Evolutionary conservation across 176 grass and related monocot species (phyloP), one percentile per base, ranked within the genome.

Genomic region (Oryza meridionalis): DNA sequence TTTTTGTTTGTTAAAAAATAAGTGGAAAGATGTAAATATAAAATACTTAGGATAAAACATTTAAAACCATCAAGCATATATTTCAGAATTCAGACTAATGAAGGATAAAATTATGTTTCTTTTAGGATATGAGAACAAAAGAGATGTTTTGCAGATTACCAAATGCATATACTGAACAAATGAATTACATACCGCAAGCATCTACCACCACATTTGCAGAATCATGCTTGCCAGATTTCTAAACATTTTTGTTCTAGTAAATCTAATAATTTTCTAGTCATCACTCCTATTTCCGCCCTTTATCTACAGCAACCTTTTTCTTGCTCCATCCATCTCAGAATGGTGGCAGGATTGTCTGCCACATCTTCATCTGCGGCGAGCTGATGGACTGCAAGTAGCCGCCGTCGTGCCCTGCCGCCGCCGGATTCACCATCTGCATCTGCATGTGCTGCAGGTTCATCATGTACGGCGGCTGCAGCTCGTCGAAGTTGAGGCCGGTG

Each of bases 341-440:
- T 0, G 92, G 92, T 42, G 87, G 87, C 81, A 86, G 2, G 61
- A 82, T 85, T 21, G 90, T 72, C 79, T 88, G 88, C 85, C 82
- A 90, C 78, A 86, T 88, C 77, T 59, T 94, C 74, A 83, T 86
- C 75, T 79, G 79, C 14, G 78, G 87, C 10, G 92, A 88, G 77
- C 17, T 81, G 14, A 92, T 77, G 25, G 73, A 46, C 38, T 81
- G 73, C 46, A 86, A 40, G 82, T 86, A 92, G 59, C 76, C 61
- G 55, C 81, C 65, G 33, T 89, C 84, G 65, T 79, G 92, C 45
- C 64, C 83, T 27, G 75, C 67, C n/a, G 8, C 61, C 67, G 53
- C 16, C 12, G 85, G 75, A 16, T 84, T 82, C 33, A 86, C 77
- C 86, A 71, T 81, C 45, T 83, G 80, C 11, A 62, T 62, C 21